Evolutionary conservation across 2,329 filamentous ascomycete species (phyloP).

Genomic region (Penicillium sp.): DNA sequence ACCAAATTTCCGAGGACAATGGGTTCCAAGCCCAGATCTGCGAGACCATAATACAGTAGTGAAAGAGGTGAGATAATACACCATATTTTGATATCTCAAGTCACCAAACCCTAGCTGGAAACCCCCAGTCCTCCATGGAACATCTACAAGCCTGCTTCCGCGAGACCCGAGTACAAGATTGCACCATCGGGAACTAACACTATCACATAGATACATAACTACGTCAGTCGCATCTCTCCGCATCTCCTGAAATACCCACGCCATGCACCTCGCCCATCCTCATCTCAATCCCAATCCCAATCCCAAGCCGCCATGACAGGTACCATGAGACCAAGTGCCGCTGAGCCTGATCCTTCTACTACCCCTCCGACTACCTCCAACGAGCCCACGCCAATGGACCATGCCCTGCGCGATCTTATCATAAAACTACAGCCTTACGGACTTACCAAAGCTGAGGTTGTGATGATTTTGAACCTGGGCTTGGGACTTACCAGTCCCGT

Average conservation of each 20-base stretch:
- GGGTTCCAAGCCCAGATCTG: slow-evolving; percentile 41
- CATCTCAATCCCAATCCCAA: slow-evolving; percentile 15
- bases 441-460: slow-evolving; percentile 45
- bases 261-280: slow-evolving; percentile 24
- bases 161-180: neutral
- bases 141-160: neutral
- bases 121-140: neutral
- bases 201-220: slow-evolving; percentile 39
- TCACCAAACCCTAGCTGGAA: neutral
- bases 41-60: slow-evolving; percentile 45
- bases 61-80: slow-evolving; percentile 37
- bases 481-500: slow-evolving; percentile 29
- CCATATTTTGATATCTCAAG: too few species aligned
- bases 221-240: slow-evolving; percentile 38
- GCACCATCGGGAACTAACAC: neutral
- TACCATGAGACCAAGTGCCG: slow-evolving; percentile 11
- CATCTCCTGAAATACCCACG: slow-evolving; percentile 39
- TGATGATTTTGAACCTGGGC: slow-evolving; percentile 46
- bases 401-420: slow-evolving; percentile 37
- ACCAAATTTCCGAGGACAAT: slow-evolving; percentile 33
- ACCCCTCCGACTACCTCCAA: slow-evolving; percentile 10
- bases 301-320: slow-evolving; percentile 21
- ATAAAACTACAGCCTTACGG: slow-evolving; percentile 36
- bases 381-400: slow-evolving; percentile 34
- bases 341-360: slow-evolving; percentile 4